Conservation (phyloP, 2,329 filamentous ascomycete species). For the Stromatinia cepivora region DNA sequence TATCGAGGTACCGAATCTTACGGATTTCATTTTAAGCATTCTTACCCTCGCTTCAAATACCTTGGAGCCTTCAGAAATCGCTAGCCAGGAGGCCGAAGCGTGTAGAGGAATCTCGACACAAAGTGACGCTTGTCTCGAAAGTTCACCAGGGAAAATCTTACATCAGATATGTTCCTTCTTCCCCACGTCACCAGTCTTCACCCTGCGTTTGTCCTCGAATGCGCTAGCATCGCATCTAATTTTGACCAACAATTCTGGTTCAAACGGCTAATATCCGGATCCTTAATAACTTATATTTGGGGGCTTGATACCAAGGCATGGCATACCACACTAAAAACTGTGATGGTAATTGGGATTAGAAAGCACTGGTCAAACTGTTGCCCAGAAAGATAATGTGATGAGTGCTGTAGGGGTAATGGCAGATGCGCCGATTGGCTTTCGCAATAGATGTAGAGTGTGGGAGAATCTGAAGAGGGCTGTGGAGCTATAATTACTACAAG, state of each 20-base stretch:
- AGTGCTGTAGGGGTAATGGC: neutral
- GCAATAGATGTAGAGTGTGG: constrained; percentile 15
- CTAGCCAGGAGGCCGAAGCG: neutral
- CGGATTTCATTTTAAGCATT: neutral
- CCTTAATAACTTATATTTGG: constrained; percentile 6
- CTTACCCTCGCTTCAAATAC: neutral
- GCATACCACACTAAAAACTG: neutral
- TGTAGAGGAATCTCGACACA: neutral
- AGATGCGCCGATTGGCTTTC: neutral
- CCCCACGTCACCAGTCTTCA: neutral
- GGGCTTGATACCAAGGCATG: neutral
- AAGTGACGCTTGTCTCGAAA: neutral
- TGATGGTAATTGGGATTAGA: neutral
- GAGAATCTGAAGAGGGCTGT: neutral
- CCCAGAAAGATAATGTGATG: neutral
- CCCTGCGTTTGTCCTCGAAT: neutral
- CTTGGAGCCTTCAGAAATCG: neutral
- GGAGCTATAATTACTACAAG: neutral
- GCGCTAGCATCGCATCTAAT: neutral
- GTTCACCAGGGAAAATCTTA: neutral
- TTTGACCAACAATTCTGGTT: constrained; percentile 1
- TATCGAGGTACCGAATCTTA: neutral
- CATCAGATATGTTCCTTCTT: neutral
- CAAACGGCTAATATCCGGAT: neutral
- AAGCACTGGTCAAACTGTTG: neutral